Conservation (phyloP, 257 asterid genomes). For the Jacaranda mimosifolia region DNA sequence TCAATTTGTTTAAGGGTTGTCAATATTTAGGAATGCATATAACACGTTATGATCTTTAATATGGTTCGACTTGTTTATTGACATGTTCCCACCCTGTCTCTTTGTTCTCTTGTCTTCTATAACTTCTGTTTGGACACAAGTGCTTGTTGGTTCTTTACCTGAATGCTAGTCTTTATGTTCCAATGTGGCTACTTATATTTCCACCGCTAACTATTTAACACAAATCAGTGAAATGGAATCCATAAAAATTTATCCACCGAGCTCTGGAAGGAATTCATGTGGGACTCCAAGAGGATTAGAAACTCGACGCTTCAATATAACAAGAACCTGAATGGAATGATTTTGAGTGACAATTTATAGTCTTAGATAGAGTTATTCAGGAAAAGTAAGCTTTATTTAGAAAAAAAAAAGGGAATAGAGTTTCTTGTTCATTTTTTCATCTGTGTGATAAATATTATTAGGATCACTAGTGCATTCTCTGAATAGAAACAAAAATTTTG, state of each 20-base stretch:
- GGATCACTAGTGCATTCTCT: not conserved
- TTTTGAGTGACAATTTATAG: constrained; percentile 9
- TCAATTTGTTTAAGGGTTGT: constrained; percentile 20
- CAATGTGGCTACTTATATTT: not conserved
- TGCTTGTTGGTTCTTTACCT: constrained; percentile 22
- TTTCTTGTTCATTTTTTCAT: constrained; percentile 15
- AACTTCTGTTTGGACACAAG: not conserved
- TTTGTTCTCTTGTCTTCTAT: not conserved
- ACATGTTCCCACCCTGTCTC: constrained; percentile 13
- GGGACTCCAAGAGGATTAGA: not conserved
- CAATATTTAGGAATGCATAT: not conserved
- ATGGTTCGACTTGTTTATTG: constrained; percentile 6
- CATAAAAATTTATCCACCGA: not conserved
- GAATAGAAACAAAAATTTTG: constrained; percentile 11
- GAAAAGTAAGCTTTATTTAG: not conserved
- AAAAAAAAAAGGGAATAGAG: constrained; percentile 3
- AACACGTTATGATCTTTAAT: not conserved
- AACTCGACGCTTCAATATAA: constrained; percentile 1
- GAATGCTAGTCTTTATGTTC: constrained; percentile 3
- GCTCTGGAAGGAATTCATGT: not conserved
- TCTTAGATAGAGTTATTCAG: not conserved
- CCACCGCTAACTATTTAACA: not conserved
- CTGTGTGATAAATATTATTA: constrained; percentile 1
- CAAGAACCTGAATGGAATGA: not conserved
- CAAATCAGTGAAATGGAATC: not conserved